These are phyloP conservation scores for Coprinopsis marcescibilis DNA, from an alignment of 768 basidiomycete species.

Conservation along the genomic window DNA sequence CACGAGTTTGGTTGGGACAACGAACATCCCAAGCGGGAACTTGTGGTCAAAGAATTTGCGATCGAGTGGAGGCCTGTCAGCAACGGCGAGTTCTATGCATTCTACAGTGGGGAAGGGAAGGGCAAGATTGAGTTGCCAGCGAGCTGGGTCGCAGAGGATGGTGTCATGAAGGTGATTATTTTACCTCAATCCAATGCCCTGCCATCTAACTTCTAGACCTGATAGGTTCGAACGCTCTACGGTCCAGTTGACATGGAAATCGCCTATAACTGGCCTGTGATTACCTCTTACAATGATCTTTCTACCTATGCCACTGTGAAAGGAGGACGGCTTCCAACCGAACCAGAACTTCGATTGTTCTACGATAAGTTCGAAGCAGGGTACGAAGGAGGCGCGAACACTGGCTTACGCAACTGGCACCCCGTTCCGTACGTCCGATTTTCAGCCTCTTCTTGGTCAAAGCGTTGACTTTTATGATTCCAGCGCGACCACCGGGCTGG, in stretches of 20 bases:
- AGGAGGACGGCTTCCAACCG: constrained; percentile 92
- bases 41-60: constrained; percentile 62
- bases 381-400: constrained; percentile 73
- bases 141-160: constrained; percentile 63
- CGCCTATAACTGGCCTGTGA: constrained; percentile 82
- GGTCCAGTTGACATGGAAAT: constrained; percentile 75
- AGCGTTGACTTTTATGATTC: background rate
- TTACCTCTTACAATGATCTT: constrained; percentile 72
- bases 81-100: constrained; percentile 79
- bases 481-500: constrained; percentile 65
- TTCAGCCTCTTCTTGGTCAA: background rate
- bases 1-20: constrained; percentile 96
- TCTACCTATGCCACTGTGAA: constrained; percentile 77
- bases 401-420: constrained; percentile 92
- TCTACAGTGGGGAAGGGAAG: constrained; percentile 43
- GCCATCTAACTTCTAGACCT: background rate
- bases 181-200: background rate
- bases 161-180: constrained; percentile 40
- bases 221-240: constrained; percentile 76
- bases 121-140: constrained; percentile 52
- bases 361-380: constrained; percentile 68
- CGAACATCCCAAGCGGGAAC: constrained; percentile 65
- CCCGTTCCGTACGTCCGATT: constrained; percentile 67
- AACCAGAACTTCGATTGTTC: constrained; percentile 80
- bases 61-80: constrained; percentile 85